Percentiles rank a stretch among this genome's conserved stretches.
phyloP scores from a whole-genome alignment of 164 flowering plant species.

The Macadamia integrifolia region DNA sequence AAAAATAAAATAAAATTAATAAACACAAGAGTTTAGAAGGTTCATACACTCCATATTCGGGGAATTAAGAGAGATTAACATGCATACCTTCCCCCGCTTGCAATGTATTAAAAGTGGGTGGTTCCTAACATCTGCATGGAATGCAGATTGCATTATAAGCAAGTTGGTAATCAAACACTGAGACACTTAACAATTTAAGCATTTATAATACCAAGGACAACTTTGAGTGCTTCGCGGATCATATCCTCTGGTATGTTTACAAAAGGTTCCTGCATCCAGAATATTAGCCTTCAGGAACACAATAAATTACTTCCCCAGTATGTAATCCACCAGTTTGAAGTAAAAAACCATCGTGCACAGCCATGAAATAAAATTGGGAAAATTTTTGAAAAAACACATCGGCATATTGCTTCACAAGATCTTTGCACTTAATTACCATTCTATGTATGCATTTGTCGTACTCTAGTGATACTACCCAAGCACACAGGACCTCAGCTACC shows the following conservation, averaged over 20 bases:
- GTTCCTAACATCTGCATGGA: slow-evolving; percentile 46
- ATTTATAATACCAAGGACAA: slow-evolving; percentile 49
- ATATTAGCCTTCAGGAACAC: slow-evolving; percentile 1
- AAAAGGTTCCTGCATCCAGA: slow-evolving; percentile 61
- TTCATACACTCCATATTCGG: not conserved
- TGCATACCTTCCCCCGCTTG: slow-evolving; percentile 71
- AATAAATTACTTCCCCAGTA: no score
- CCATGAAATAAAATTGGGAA: no score
- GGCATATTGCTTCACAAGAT: no score
- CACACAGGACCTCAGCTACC: no score
- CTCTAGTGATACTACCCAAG: no score
- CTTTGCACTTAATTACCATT: no score
- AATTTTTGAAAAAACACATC: no score
- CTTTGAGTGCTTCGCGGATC: slow-evolving; percentile 68
- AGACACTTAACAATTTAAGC: not conserved
- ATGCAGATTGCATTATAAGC: not conserved
- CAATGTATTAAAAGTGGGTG: slow-evolving; percentile 77
- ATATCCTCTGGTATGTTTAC: slow-evolving; percentile 68
- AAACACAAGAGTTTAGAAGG: not conserved
- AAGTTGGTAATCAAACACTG: not conserved
- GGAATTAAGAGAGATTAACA: not conserved
- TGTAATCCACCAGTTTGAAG: no score
- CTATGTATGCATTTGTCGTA: no score
- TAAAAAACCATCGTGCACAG: no score
- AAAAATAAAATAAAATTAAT: not conserved